Percentiles rank a stretch among this genome's conserved stretches.
Conservation (phyloP, 2,329 filamentous ascomycete species). For the Pezicula radicicola region DNA sequence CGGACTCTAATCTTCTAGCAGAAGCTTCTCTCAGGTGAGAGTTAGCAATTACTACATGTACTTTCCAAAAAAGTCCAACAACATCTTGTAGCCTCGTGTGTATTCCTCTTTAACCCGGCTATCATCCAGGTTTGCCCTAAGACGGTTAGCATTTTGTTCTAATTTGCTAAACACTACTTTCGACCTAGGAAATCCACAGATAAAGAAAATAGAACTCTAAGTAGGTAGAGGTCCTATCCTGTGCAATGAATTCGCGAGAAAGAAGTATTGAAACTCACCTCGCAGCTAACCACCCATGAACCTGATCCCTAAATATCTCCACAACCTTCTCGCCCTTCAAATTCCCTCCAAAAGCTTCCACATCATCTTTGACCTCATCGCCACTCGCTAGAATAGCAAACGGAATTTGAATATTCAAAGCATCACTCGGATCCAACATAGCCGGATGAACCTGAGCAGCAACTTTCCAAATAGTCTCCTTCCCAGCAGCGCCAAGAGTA, state of each 20-base stretch:
- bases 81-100: conserved; percentile 44
- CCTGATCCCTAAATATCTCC: conserved; percentile 47
- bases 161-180: no score
- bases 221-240: no score
- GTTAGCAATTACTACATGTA: conserved; percentile 13
- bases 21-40: no score
- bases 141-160: no score
- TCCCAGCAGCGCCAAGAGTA: conserved; percentile 12
- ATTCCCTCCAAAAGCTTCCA: conserved; percentile 40
- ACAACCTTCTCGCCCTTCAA: conserved; percentile 40
- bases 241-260: no score
- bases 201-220: no score
- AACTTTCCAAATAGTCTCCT: conserved; percentile 44
- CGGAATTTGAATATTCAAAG: conserved; percentile 56
- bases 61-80: conserved; percentile 40
- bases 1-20: no score
- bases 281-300: conserved; percentile 58
- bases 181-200: no score
- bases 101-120: conserved; percentile 43
- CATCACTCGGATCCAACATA: conserved; percentile 63
- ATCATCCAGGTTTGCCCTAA: conserved; percentile 41
- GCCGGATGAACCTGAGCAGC: conserved; percentile 55
- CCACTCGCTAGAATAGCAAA: conserved; percentile 61
- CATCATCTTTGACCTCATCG: conserved; percentile 51
- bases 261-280: no score